phyloP scores from a whole-genome alignment of 371 early-diverging fungal species.

The Amoeboaphelidium protococcarum region DNA sequence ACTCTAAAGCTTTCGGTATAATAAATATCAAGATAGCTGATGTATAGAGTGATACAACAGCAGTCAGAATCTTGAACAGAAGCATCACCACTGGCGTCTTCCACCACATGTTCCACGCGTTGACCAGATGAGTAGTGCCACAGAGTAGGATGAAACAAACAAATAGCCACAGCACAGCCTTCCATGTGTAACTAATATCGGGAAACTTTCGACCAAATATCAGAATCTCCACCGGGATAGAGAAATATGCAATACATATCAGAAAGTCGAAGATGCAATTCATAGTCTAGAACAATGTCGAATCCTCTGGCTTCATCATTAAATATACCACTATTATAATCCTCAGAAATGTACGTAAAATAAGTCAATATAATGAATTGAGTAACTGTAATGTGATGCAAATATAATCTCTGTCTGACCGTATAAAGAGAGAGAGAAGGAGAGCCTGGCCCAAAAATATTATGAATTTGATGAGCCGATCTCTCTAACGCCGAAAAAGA shows the following conservation, averaged over 20 bases:
- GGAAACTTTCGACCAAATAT: not conserved
- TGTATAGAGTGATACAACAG: not conserved
- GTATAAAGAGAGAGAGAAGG: no score
- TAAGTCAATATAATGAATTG: no score
- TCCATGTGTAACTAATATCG: not conserved
- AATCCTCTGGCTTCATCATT: no score
- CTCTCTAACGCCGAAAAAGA: no score
- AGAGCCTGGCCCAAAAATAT: no score
- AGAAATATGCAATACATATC: not conserved
- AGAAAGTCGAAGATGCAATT: not conserved
- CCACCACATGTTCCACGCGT: not conserved
- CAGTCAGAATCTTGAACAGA: not conserved
- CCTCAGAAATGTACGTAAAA: no score
- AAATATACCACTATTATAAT: no score
- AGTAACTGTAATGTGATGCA: no score
- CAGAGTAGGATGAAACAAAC: constrained; percentile 2
- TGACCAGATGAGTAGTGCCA: constrained; percentile 1
- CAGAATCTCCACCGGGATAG: not conserved
- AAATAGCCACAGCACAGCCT: constrained; percentile 1
- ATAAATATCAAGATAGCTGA: not conserved
- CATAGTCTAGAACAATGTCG: no score
- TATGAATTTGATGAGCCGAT: no score
- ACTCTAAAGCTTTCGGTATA: constrained; percentile 1
- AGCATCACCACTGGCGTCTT: not conserved
- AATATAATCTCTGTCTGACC: no score